Base-by-base conservation (phyloP, 2,329 filamentous ascomycete genomes). In the Aspergillus spinulosporus region DNA sequence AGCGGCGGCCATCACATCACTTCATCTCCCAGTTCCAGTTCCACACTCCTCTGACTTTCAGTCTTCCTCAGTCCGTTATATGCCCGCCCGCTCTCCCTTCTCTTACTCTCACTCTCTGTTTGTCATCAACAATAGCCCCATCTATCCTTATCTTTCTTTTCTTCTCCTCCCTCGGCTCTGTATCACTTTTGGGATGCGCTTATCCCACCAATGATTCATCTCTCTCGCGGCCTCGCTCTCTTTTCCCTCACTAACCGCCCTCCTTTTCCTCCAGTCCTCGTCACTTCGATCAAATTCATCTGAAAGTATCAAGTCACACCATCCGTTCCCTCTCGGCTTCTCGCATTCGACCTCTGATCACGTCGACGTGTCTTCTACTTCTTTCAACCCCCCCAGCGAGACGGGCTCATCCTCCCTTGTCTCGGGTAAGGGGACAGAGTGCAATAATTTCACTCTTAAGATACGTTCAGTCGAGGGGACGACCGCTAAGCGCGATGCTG, bases 401-500 rank as follows among this genome's bases (percentile, higher is more conserved):
- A 47, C 47, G 42, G 34, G 42, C 37, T 37, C 48, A 32, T 36
- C n/a, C 45, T 40, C 28, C n/a, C 55, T 36, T 54, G 57, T 56
- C 56, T 59, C 42, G 44, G 49, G 52, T 46, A 54, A 45, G 34
- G 53, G 51, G 49, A 51, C 45, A 50, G 59, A 45, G 62, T 62
- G 53, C 52, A 52, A 57, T 42, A 53, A 57, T 56, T 53, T 49
- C 58, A 54, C 54, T 49, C 57, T 51, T 45, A 49, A 54, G 39
- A 54, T 43, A 45, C 36, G 48, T 46, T 26, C 57, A 52, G 59
- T 51, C 58, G 29, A 54, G 45, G 48, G 63, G 65, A 59, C 66
- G 64, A 57, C 65, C 59, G 52, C 63, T 68, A 37, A 68, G 67
- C 72, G 71, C 68, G 55, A 74, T 74, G 72, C 70, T 74, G 60